These are phyloP conservation scores for Trichomonascus vanleenenianus DNA, from an alignment of 805 yeast species.

Conservation along the genomic window DNA sequence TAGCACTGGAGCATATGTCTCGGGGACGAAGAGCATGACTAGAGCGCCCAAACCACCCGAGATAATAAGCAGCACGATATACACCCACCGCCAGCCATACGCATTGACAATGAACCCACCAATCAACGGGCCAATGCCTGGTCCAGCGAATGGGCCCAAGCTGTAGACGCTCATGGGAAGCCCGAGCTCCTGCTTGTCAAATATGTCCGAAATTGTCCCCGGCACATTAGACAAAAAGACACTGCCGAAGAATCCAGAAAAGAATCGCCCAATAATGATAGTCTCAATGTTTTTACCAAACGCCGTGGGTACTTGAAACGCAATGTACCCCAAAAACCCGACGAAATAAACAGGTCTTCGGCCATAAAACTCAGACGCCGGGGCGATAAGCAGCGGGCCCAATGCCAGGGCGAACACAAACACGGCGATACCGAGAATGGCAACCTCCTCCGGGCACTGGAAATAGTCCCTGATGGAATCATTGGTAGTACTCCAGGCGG, in stretches of 20 bases:
- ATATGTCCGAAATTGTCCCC: slow-evolving; percentile 74
- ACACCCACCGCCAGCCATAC: slow-evolving; percentile 64
- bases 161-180: slow-evolving; percentile 71
- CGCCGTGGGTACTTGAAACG: slow-evolving; percentile 46
- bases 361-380: slow-evolving; percentile 64
- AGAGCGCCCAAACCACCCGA: slow-evolving; percentile 46
- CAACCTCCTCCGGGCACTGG: slow-evolving; percentile 35
- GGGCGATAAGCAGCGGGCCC: slow-evolving; percentile 59
- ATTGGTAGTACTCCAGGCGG: slow-evolving; percentile 41
- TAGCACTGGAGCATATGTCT: slow-evolving; percentile 77
- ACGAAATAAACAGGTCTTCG: slow-evolving; percentile 53
- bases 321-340: slow-evolving; percentile 39
- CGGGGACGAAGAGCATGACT: slow-evolving; percentile 46
- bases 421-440: slow-evolving; percentile 42
- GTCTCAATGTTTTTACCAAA: slow-evolving; percentile 31
- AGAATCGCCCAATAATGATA: slow-evolving; percentile 57
- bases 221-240: slow-evolving; percentile 73
- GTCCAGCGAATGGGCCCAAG: slow-evolving; percentile 74
- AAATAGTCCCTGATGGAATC: slow-evolving; percentile 32
- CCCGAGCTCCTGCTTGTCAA: slow-evolving; percentile 58
- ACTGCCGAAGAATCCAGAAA: slow-evolving; percentile 68
- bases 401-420: slow-evolving; percentile 56
- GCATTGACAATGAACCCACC: slow-evolving; percentile 54
- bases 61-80: slow-evolving; percentile 51
- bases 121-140: slow-evolving; percentile 58